Percentiles rank a stretch among this genome's conserved stretches.
phyloP scores from a whole-genome alignment of 2,329 filamentous ascomycete genomes.

The Colletotrichum shisoi region DNA sequence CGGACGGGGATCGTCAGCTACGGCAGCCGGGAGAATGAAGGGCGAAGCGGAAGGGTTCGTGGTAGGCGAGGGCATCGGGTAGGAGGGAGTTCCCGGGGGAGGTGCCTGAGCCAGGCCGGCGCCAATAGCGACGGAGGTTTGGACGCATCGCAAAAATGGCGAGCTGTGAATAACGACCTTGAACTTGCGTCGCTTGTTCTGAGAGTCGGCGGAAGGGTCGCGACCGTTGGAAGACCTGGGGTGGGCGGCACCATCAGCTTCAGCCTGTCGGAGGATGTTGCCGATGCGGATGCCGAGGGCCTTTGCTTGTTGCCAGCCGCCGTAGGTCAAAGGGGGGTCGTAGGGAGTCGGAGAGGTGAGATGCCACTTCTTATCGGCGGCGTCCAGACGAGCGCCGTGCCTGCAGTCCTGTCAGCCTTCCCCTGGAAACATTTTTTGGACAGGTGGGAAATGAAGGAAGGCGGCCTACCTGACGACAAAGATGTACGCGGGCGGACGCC shows the following conservation, averaged over 20 bases:
- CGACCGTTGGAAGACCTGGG: slow-evolving; percentile 39
- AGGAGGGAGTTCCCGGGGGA: slow-evolving; percentile 44
- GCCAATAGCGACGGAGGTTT: slow-evolving; percentile 88
- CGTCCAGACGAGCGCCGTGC: slow-evolving; percentile 92
- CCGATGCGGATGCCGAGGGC: slow-evolving; percentile 84
- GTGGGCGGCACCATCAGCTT: slow-evolving; percentile 52
- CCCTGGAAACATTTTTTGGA: not conserved
- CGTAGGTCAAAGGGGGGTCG: slow-evolving; percentile 93
- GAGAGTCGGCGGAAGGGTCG: slow-evolving; percentile 41
- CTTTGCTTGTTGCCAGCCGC: slow-evolving; percentile 88
- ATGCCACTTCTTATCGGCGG: slow-evolving; percentile 94
- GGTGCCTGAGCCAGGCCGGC: slow-evolving; percentile 78
- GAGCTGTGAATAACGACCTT: slow-evolving; percentile 89
- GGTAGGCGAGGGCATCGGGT: slow-evolving; percentile 48
- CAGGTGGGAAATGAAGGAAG: not conserved
- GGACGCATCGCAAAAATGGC: slow-evolving; percentile 91
- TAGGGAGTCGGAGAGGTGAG: slow-evolving; percentile 91
- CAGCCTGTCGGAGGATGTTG: slow-evolving; percentile 68
- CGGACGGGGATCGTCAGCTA: slow-evolving; percentile 26
- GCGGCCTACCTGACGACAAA: slow-evolving; percentile 55
- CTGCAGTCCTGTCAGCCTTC: slow-evolving; percentile 48
- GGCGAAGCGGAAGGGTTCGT: slow-evolving; percentile 31
- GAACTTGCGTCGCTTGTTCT: slow-evolving; percentile 66
- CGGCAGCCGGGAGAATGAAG: slow-evolving; percentile 31
- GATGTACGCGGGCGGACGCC: slow-evolving; percentile 53